Conservation (phyloP, 345 rosid species). For the Populus ilicifolia region DNA sequence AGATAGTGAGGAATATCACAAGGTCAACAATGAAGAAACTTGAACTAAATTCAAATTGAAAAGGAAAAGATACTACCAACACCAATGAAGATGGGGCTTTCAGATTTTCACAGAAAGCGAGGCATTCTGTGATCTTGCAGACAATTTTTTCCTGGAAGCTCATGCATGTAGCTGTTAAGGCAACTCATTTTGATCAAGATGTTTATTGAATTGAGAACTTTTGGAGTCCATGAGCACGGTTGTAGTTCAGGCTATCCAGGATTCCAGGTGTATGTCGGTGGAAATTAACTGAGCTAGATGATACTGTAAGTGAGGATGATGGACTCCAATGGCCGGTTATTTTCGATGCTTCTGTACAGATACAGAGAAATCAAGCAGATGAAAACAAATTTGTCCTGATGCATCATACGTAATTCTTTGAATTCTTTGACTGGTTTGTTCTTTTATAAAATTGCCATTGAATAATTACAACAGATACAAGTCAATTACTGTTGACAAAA, state of each 20-base stretch:
- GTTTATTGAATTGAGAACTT: conserved; percentile 36
- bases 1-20: conserved; percentile 35
- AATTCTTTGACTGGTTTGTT: neutral
- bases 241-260: too few relatives aligned
- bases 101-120: conserved; percentile 46
- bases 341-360: neutral
- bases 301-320: conserved; percentile 23
- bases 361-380: neutral
- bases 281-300: conserved; percentile 15
- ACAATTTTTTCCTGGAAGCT: conserved; percentile 67
- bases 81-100: conserved; percentile 55
- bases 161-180: conserved; percentile 74
- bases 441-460: neutral
- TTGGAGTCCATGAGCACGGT: too few relatives aligned
- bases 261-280: too few relatives aligned
- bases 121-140: conserved; percentile 56
- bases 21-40: too few relatives aligned
- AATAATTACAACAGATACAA: neutral
- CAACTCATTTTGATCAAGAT: conserved; percentile 68
- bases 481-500: neutral
- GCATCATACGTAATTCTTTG: neutral
- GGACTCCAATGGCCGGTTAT: neutral
- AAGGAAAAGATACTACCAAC: conserved; percentile 35
- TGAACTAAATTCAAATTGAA: conserved; percentile 28
- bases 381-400: neutral